Conservation (phyloP, 2,329 filamentous ascomycete genomes). For the Cladosporium velox region DNA sequence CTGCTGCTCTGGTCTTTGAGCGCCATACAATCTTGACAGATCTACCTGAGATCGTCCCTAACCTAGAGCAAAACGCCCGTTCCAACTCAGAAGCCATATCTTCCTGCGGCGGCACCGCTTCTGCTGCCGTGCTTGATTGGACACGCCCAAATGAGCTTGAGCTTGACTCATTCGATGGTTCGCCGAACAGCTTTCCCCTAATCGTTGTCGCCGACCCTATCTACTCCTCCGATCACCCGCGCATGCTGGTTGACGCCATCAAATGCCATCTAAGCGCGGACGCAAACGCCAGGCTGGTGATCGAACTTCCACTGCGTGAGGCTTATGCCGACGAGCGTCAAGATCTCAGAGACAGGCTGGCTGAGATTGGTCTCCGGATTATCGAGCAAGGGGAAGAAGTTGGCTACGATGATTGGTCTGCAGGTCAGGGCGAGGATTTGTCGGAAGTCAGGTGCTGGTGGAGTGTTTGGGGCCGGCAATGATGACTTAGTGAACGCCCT, state of each 20-base stretch:
- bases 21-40: slow-evolving; percentile 75
- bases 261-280: slow-evolving; percentile 63
- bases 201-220: slow-evolving; percentile 84
- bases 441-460: slow-evolving; percentile 67
- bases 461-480: slow-evolving; percentile 56
- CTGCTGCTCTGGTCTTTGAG: slow-evolving; percentile 72
- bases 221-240: slow-evolving; percentile 82
- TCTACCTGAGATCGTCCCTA: slow-evolving; percentile 77
- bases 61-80: slow-evolving; percentile 72
- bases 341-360: slow-evolving; percentile 65
- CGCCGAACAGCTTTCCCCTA: slow-evolving; percentile 50
- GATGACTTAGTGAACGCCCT: background rate
- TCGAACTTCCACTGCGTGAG: slow-evolving; percentile 81
- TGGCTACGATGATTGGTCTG: slow-evolving; percentile 74
- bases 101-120: slow-evolving; percentile 57
- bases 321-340: slow-evolving; percentile 65
- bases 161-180: slow-evolving; percentile 14
- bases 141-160: slow-evolving; percentile 49
- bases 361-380: slow-evolving; percentile 52
- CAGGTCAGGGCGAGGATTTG: slow-evolving; percentile 47
- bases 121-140: slow-evolving; percentile 75
- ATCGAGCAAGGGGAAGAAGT: slow-evolving; percentile 63
- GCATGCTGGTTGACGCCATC: slow-evolving; percentile 71
- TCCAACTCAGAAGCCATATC: slow-evolving; percentile 62
- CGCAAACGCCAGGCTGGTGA: slow-evolving; percentile 64